Evolutionary conservation across 371 early-diverging fungal species (phyloP).

Genomic region (Rhizomucor miehei): DNA sequence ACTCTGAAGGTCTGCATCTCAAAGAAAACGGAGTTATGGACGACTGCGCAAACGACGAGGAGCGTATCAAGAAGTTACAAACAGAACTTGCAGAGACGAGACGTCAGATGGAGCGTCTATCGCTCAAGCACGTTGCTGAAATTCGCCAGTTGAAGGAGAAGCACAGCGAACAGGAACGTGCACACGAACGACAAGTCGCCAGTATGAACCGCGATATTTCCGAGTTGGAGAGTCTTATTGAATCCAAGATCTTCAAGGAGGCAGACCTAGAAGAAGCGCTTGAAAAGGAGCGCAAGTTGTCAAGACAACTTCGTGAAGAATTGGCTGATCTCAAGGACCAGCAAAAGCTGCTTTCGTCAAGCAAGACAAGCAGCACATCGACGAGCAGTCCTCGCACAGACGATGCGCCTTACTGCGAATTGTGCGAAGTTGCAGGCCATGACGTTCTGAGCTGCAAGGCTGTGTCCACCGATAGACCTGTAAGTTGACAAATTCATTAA

Average conservation of each 20-base stretch:
- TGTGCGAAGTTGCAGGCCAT: conserved; percentile 69
- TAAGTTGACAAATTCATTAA: conserved; percentile 2
- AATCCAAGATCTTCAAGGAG: conserved; percentile 75
- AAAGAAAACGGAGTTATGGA: conserved; percentile 20
- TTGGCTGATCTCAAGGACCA: conserved; percentile 46
- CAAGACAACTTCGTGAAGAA: conserved; percentile 51
- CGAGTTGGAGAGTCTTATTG: conserved; percentile 68
- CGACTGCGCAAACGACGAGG: conserved; percentile 28
- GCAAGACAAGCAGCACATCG: conserved; percentile 7
- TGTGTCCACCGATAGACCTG: conserved; percentile 17
- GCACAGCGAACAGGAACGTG: conserved; percentile 50
- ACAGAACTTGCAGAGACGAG: conserved; percentile 48
- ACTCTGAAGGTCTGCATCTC: conserved; percentile 51
- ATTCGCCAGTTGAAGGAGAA: conserved; percentile 54
- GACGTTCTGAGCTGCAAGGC: conserved; percentile 64
- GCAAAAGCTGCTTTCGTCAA: conserved; percentile 9
- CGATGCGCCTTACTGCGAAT: conserved; percentile 52
- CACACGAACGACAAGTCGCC: conserved; percentile 57
- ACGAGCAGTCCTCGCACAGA: conserved; percentile 10
- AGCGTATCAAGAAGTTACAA: conserved; percentile 12
- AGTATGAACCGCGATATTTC: conserved; percentile 65
- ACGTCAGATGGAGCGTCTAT: conserved; percentile 47
- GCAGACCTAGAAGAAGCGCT: conserved; percentile 70
- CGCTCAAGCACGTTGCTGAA: conserved; percentile 50
- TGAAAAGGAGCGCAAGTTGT: conserved; percentile 49